Evolutionary conservation across 2,329 filamentous ascomycete genomes (phyloP).

Genomic region (Akanthomyces muscarius): DNA sequence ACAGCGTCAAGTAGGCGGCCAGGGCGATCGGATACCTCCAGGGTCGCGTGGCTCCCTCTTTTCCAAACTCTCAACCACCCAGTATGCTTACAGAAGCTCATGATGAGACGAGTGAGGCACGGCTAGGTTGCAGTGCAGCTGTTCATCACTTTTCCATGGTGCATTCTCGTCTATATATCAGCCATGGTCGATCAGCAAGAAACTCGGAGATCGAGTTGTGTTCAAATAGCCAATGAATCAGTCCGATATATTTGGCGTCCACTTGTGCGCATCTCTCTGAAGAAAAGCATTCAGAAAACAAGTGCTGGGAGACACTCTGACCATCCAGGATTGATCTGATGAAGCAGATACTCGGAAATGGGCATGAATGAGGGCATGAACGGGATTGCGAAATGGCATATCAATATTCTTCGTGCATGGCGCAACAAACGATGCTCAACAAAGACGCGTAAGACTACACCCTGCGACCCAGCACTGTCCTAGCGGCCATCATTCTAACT

Average conservation of each 20-base stretch:
- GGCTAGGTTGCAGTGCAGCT: not conserved
- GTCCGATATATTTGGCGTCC: not conserved
- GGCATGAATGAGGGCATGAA: too few species aligned
- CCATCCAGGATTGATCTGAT: too few species aligned
- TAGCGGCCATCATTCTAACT: not conserved
- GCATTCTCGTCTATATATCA: not conserved
- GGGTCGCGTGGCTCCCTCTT: not conserved
- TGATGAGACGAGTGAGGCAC: not conserved
- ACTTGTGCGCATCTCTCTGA: not conserved
- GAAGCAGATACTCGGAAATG: too few species aligned
- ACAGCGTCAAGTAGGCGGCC: constrained; percentile 8
- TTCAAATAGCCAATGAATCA: not conserved
- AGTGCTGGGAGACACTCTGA: too few species aligned
- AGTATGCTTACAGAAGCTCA: constrained; percentile 14
- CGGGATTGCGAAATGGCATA: not conserved
- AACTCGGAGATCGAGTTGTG: not conserved
- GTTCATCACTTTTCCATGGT: not conserved
- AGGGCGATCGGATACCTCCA: constrained; percentile 15
- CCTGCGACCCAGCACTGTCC: not conserved
- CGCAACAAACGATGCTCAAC: not conserved
- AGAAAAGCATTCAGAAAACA: too few species aligned
- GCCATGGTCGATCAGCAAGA: not conserved
- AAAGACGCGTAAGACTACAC: not conserved
- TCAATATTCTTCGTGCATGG: not conserved
- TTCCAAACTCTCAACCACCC: constrained; percentile 9